These are phyloP conservation scores for Endocladia muricata DNA, from an alignment of 31 red algal genomes.

Conservation along the genomic window DNA sequence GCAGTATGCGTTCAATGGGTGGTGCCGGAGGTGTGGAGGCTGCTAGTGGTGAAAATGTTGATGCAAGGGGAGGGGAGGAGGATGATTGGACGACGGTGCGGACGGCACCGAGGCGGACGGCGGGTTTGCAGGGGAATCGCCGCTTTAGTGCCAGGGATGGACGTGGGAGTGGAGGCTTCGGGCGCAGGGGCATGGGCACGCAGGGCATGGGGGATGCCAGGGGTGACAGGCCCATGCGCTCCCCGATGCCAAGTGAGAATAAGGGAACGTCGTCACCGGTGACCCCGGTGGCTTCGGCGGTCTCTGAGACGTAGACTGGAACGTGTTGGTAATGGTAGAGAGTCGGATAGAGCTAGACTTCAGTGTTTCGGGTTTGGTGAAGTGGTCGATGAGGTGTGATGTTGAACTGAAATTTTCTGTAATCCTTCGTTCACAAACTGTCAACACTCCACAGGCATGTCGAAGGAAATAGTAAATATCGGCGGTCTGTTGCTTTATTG, in stretches of 20 bases:
- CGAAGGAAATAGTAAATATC: too few relatives aligned
- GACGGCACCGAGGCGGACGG: not conserved
- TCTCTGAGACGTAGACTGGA: conserved; percentile 11
- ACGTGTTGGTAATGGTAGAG: not conserved
- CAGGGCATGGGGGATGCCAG: not conserved
- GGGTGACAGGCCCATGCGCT: not conserved
- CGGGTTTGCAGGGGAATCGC: not conserved
- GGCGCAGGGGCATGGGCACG: not conserved
- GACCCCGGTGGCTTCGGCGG: conserved; percentile 18
- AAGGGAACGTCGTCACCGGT: not conserved
- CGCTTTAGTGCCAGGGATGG: not conserved
- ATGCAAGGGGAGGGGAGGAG: not conserved
- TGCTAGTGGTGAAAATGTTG: not conserved
- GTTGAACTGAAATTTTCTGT: too few relatives aligned
- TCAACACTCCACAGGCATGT: too few relatives aligned
- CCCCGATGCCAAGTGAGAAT: conserved; percentile 1
- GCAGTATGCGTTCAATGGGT: not conserved
- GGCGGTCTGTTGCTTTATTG: too few relatives aligned
- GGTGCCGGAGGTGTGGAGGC: not conserved
- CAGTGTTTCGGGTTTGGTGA: too few relatives aligned
- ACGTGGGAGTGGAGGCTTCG: not conserved
- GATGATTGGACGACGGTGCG: conserved; percentile 62
- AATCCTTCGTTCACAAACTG: too few relatives aligned
- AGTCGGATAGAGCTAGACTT: too few relatives aligned
- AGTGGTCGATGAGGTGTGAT: too few relatives aligned